Evolutionary conservation across 2,329 filamentous ascomycete species (phyloP), one percentile per base, ranked within the genome.

Genomic region (Penicillium sp.): DNA sequence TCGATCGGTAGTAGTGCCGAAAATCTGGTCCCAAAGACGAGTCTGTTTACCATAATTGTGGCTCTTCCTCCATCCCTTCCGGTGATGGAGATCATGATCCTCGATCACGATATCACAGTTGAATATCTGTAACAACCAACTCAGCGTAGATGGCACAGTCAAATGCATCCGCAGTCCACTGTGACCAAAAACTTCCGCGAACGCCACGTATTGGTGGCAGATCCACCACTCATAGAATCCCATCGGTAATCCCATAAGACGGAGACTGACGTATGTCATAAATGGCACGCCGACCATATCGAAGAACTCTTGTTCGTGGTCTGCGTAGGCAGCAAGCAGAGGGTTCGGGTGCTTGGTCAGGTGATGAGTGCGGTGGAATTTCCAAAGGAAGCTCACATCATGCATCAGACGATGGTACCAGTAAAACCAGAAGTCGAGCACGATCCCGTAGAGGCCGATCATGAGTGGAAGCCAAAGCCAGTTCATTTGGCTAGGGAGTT

Each of bases 181-280:
- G 22, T 66, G 64, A 0, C 63, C 64, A 33, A 64, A 62, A 0
- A 67, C 64, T 41, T 67, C 64, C 1, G 63, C 57, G 41, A 80
- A 80, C 3, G 76, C 70, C 39, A 80, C 68, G 48, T 78, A 80
- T 54, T 77, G 66, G 49, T 79, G 74, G 59, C 77, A 80, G 6
- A 80, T 60, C 77, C 77, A 80, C 76, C 75, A 78, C 27, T 79
- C 77, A 47, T 79, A 79, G 61, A 80, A 80, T 1, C 75, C 76
- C 73, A 80, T 75, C 1, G 76, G 77, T 3, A 79, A 43, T 0
- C 77, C 75, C 29, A 75, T 64, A 0, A 66, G 29, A 45, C 68
- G 72, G 5, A 79, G 49, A 6, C 69, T 74, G 24, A 66, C 62
- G 53, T 71, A 79, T 0, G 77, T 71, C 53, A 77, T 61, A 19